Percentiles rank a stretch among this genome's conserved stretches.
phyloP scores from a whole-genome alignment of 2,329 filamentous ascomycete species.

The Colletotrichum acutatum region DNA sequence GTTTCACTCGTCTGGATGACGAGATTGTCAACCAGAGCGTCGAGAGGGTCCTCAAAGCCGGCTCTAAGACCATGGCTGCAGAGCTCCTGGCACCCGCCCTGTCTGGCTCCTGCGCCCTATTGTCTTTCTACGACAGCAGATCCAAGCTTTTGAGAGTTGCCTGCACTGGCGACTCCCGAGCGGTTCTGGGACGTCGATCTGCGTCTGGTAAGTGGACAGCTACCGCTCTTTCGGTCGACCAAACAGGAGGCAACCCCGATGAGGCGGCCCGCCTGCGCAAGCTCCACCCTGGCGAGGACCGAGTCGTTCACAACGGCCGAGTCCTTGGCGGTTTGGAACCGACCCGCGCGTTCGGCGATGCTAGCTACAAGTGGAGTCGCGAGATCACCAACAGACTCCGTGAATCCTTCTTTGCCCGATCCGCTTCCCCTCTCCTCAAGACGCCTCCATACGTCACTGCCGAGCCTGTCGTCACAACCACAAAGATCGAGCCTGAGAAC shows the following conservation, averaged over 20 bases:
- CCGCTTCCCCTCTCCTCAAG: conserved; percentile 79
- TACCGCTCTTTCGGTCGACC: conserved; percentile 88
- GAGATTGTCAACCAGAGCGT: conserved; percentile 96
- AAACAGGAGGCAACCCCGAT: conserved; percentile 89
- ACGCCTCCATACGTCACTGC: conserved; percentile 98
- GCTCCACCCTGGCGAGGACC: conserved; percentile 88
- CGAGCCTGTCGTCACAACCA: conserved; percentile 93
- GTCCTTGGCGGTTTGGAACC: conserved; percentile 94
- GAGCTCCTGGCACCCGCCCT: conserved; percentile 92
- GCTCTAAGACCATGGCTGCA: conserved; percentile 90
- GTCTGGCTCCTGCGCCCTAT: conserved; percentile 94
- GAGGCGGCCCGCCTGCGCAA: conserved; percentile 85
- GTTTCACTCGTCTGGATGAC: conserved; percentile 88
- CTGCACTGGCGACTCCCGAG: conserved; percentile 95
- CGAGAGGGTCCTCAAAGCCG: conserved; percentile 87
- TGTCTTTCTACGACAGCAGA: conserved; percentile 94
- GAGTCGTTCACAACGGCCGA: conserved; percentile 88
- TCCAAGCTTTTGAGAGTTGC: conserved; percentile 92
- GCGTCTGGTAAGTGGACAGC: conserved; percentile 91
- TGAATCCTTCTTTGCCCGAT: conserved; percentile 86
- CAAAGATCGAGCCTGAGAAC: conserved; percentile 86
- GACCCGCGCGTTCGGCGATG: conserved; percentile 94
- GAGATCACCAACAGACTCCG: conserved; percentile 87
- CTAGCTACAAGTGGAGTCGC: conserved; percentile 93
- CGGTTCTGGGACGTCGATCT: conserved; percentile 85